phyloP scores from a whole-genome alignment of 2,329 filamentous ascomycete genomes.

The Ceratocystis variospora region DNA sequence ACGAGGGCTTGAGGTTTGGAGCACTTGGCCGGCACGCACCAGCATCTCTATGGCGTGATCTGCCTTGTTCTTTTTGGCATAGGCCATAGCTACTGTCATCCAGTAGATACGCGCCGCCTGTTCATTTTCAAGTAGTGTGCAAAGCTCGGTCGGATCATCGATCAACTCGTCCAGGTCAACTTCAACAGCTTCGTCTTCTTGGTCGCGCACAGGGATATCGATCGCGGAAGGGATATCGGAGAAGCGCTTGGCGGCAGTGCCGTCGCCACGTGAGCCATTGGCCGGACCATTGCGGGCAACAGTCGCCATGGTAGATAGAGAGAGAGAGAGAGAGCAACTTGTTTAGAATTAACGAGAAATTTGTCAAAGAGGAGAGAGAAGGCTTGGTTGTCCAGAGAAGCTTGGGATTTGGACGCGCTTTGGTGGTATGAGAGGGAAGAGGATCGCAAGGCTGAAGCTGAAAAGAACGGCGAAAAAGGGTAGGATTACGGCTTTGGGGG shows the following conservation, averaged over 20 bases:
- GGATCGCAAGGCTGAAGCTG: constrained; percentile 8
- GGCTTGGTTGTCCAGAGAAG: neutral
- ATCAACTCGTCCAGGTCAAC: constrained; percentile 82
- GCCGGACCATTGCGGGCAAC: constrained; percentile 30
- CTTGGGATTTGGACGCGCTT: neutral
- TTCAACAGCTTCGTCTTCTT: constrained; percentile 67
- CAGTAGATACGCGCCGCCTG: constrained; percentile 82
- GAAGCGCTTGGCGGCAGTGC: constrained; percentile 42
- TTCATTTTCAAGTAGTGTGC: constrained; percentile 88
- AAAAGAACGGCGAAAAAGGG: neutral
- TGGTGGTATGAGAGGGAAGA: neutral
- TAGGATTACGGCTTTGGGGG: neutral
- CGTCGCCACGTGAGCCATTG: constrained; percentile 28
- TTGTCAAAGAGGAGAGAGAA: neutral
- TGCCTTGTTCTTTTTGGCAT: constrained; percentile 88
- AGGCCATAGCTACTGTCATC: constrained; percentile 95
- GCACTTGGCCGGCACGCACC: constrained; percentile 58
- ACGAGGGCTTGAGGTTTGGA: constrained; percentile 56
- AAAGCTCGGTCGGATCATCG: constrained; percentile 89
- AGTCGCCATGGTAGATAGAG: constrained; percentile 11
- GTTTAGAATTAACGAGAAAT: neutral
- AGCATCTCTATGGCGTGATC: constrained; percentile 68
- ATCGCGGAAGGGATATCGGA: constrained; percentile 51
- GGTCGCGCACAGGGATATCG: constrained; percentile 52
- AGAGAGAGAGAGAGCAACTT: neutral